phyloP scores from a whole-genome alignment of 2,329 filamentous ascomycete species.

The Hypoxylon sp. region DNA sequence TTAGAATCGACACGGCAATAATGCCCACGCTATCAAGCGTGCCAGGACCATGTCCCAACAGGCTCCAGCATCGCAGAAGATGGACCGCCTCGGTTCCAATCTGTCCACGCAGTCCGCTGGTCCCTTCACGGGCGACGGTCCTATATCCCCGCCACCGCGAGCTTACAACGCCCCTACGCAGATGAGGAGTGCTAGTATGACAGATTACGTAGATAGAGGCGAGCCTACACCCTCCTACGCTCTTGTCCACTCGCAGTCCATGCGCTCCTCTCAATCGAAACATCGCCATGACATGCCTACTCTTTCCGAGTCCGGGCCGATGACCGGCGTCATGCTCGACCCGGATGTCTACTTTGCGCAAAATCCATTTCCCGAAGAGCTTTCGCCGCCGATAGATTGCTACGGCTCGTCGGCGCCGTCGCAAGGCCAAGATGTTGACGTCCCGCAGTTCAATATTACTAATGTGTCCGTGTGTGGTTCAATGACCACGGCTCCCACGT shows the following conservation, averaged over 20 bases:
- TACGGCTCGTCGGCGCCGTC: conserved; percentile 33
- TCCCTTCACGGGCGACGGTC: conserved; percentile 54
- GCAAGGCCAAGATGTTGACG: conserved; percentile 42
- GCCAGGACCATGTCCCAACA: conserved; percentile 54
- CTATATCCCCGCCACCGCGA: conserved; percentile 52
- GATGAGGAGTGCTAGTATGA: conserved; percentile 44
- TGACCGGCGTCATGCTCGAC: conserved; percentile 53
- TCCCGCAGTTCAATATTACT: conserved; percentile 45
- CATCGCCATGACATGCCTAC: conserved; percentile 52
- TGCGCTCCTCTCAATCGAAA: conserved; percentile 45
- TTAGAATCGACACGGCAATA: conserved; percentile 45
- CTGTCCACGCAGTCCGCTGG: conserved; percentile 55
- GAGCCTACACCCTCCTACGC: conserved; percentile 48
- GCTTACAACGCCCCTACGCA: conserved; percentile 41
- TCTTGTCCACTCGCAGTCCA: conserved; percentile 41
- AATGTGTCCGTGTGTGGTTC: conserved; percentile 52
- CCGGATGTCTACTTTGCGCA: conserved; percentile 55
- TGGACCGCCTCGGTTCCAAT: conserved; percentile 60
- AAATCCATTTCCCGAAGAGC: conserved; percentile 38
- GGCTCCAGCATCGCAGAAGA: conserved; percentile 51
- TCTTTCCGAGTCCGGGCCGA: conserved; percentile 51
- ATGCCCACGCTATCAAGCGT: conserved; percentile 50
- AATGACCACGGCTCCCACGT: conserved; percentile 51
- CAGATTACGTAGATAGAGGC: conserved; percentile 51
- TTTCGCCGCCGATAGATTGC: conserved; percentile 25